Evolutionary conservation across 441 rosid species (phyloP).

Genomic region (Theobroma grandiflorum): DNA sequence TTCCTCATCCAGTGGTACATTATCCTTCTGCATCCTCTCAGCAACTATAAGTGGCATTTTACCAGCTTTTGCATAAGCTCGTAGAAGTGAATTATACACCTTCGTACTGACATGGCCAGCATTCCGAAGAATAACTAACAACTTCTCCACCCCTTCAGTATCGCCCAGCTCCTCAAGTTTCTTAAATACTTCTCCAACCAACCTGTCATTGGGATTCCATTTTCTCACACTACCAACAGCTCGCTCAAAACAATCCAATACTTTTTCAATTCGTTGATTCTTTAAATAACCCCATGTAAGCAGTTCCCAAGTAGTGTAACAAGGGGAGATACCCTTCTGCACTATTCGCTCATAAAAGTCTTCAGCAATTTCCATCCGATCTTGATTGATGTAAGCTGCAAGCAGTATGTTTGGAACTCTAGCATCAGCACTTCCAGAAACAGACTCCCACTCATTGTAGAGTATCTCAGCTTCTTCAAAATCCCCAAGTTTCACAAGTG

Average conservation of each 20-base stretch:
- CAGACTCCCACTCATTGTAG: slow-evolving; percentile 83
- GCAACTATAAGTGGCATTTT: slow-evolving; percentile 79
- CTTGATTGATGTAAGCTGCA: slow-evolving; percentile 67
- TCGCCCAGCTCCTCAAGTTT: slow-evolving; percentile 66
- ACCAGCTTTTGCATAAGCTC: slow-evolving; percentile 77
- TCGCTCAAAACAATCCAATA: slow-evolving; percentile 67
- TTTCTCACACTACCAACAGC: slow-evolving; percentile 69
- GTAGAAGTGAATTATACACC: slow-evolving; percentile 71
- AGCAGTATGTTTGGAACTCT: slow-evolving; percentile 72
- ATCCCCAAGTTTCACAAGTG: slow-evolving; percentile 72
- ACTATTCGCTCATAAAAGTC: slow-evolving; percentile 53
- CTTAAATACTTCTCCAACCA: slow-evolving; percentile 54
- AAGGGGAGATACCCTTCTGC: slow-evolving; percentile 61
- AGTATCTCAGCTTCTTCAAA: slow-evolving; percentile 71
- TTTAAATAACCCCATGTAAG: slow-evolving; percentile 75
- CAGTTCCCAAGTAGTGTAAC: slow-evolving; percentile 87
- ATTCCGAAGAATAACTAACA: slow-evolving; percentile 59
- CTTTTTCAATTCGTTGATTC: slow-evolving; percentile 54
- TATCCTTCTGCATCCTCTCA: slow-evolving; percentile 78
- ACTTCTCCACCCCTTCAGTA: slow-evolving; percentile 68
- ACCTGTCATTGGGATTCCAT: slow-evolving; percentile 64
- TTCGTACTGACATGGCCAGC: slow-evolving; percentile 70
- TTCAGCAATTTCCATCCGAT: slow-evolving; percentile 61
- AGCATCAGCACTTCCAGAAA: slow-evolving; percentile 61
- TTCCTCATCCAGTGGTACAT: slow-evolving; percentile 66